A percentile compares a stretch with the other conserved stretches of the same genome.
These are phyloP conservation scores for Mayamaea pseudoterrestris DNA, from an alignment of 108 stramenopile species.

Conservation along the genomic window DNA sequence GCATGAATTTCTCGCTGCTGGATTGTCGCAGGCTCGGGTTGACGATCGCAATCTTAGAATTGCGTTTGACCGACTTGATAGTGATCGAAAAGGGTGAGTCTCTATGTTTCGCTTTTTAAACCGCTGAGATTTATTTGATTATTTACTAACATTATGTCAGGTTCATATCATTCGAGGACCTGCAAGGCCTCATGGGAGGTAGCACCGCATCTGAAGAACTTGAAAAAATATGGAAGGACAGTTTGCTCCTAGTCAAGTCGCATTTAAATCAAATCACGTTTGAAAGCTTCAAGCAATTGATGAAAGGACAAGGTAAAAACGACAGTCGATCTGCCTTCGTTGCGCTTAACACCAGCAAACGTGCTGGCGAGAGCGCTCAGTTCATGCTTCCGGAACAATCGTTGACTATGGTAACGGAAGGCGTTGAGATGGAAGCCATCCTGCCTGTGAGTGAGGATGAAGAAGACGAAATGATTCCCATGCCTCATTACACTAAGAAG, in stretches of 20 bases:
- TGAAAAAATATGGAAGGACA: conserved; percentile 42
- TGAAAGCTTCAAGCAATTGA: conserved; percentile 41
- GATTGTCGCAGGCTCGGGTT: conserved; percentile 60
- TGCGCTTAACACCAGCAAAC: no score
- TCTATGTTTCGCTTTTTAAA: neutral
- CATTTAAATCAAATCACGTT: conserved; percentile 21
- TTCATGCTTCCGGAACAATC: no score
- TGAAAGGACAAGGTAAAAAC: conserved; percentile 71
- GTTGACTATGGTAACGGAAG: no score
- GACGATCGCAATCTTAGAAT: conserved; percentile 72
- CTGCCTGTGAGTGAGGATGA: no score
- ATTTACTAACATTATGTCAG: conserved; percentile 2
- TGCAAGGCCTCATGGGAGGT: conserved; percentile 59
- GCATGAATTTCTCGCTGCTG: conserved; percentile 81
- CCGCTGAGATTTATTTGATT: neutral
- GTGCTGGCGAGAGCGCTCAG: no score
- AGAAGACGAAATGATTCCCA: no score
- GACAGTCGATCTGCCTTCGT: no score
- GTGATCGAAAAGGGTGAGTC: conserved; percentile 49
- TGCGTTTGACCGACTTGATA: conserved; percentile 77
- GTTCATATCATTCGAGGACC: conserved; percentile 67
- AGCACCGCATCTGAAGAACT: conserved; percentile 28
- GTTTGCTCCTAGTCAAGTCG: conserved; percentile 15
- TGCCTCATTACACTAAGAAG: no score
- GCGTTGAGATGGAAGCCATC: no score